Conservation (phyloP, 805 yeast genomes). For the Candida xiaguanensis region DNA sequence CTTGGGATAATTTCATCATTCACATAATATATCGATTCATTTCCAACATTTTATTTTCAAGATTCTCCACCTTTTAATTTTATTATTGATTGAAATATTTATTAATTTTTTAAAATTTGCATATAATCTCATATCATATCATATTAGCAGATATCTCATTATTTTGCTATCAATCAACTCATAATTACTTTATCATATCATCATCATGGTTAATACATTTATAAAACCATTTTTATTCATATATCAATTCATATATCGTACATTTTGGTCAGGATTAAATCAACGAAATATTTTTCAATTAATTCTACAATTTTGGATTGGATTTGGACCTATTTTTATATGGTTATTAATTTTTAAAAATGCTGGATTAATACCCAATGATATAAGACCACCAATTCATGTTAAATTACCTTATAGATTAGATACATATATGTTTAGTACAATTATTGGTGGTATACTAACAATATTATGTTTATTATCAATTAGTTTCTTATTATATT, state of each 20-base stretch:
- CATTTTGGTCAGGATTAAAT: constrained; percentile 30
- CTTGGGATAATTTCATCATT: no score
- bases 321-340: constrained; percentile 49
- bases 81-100: no score
- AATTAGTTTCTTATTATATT: constrained; percentile 5
- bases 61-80: no score
- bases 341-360: constrained; percentile 59
- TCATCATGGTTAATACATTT: not conserved
- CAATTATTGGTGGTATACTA: constrained; percentile 3
- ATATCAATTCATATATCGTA: constrained; percentile 10
- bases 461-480: constrained; percentile 2
- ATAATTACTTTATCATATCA: not conserved
- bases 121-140: no score
- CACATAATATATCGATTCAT: no score
- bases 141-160: no score
- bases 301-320: constrained; percentile 41
- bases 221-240: constrained; percentile 11
- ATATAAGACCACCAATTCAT: constrained; percentile 52
- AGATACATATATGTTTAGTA: constrained; percentile 37
- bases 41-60: no score
- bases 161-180: no score
- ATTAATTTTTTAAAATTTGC: no score
- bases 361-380: constrained; percentile 55
- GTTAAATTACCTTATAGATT: constrained; percentile 42
- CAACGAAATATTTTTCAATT: constrained; percentile 35